These are phyloP conservation scores for Aspergillus aculeatinus DNA, from an alignment of 2,329 filamentous ascomycete genomes.

Conservation along the genomic window DNA sequence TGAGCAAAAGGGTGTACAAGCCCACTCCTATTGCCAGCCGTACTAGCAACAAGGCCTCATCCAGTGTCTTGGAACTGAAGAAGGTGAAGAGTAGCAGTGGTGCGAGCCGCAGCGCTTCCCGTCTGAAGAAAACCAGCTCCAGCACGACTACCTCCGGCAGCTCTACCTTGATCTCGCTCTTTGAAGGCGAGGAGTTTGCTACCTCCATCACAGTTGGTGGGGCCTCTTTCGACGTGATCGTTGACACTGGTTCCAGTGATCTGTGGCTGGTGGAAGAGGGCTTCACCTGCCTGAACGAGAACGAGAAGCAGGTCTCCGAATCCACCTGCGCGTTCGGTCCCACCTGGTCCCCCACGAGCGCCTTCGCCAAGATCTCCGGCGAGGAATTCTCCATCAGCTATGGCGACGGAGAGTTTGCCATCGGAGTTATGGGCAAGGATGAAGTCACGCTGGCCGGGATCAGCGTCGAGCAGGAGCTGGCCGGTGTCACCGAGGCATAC, in stretches of 20 bases:
- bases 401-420: slow-evolving; percentile 25
- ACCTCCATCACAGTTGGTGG: slow-evolving; percentile 25
- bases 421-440: slow-evolving; percentile 24
- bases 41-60: not conserved
- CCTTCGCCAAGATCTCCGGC: slow-evolving; percentile 19
- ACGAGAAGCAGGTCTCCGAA: not conserved
- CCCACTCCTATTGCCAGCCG: slow-evolving; percentile 5
- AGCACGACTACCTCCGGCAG: not conserved
- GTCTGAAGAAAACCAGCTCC: slow-evolving; percentile 1
- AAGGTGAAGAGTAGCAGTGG: slow-evolving; percentile 6
- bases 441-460: slow-evolving; percentile 20
- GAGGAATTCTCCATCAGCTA: slow-evolving; percentile 26
- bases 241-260: slow-evolving; percentile 52
- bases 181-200: slow-evolving; percentile 19
- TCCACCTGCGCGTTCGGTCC: slow-evolving; percentile 19
- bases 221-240: slow-evolving; percentile 36
- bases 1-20: slow-evolving; percentile 13
- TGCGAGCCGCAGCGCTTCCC: slow-evolving; percentile 9
- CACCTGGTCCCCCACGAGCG: slow-evolving; percentile 17
- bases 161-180: slow-evolving; percentile 15
- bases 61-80: slow-evolving; percentile 7
- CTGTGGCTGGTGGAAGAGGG: slow-evolving; percentile 44
- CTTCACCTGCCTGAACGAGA: slow-evolving; percentile 35
- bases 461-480: not conserved
- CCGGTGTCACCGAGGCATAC: slow-evolving; percentile 2